Evolutionary conservation across 345 rosid genomes (phyloP).

Genomic region (Gossypium thurberi): DNA sequence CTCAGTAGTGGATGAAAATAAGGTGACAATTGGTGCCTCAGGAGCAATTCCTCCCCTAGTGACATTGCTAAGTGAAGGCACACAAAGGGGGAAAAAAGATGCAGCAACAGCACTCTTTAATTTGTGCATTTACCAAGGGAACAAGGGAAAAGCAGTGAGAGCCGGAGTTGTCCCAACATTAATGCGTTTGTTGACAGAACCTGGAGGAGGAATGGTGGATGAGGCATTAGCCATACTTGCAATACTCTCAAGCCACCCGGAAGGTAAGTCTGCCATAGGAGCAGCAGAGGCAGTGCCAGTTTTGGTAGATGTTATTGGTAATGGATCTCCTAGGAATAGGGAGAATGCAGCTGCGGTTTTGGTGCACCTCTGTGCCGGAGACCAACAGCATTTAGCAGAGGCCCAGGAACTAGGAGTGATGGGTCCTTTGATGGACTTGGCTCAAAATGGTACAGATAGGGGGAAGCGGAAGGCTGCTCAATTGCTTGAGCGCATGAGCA

Average conservation of each 20-base stretch:
- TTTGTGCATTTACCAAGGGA: conserved; percentile 94
- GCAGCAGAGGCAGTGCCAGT: conserved; percentile 65
- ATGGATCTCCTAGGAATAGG: conserved; percentile 67
- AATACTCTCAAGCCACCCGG: conserved; percentile 68
- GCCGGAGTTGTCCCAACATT: conserved; percentile 76
- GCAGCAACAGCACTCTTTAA: conserved; percentile 98
- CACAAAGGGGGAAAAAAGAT: conserved; percentile 94
- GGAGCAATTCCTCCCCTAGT: conserved; percentile 94
- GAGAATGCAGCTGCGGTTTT: conserved; percentile 83
- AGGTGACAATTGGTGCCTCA: conserved; percentile 73
- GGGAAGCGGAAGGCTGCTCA: conserved; percentile 94
- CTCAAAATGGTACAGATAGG: conserved; percentile 83
- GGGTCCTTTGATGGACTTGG: conserved; percentile 70
- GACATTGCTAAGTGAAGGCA: conserved; percentile 73
- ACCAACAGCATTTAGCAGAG: conserved; percentile 56
- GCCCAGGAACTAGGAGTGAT: conserved; percentile 78
- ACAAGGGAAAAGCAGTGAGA: conserved; percentile 93
- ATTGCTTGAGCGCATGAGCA: conserved; percentile 71
- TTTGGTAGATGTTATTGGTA: conserved; percentile 59
- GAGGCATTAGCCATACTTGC: conserved; percentile 79
- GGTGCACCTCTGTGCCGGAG: conserved; percentile 81
- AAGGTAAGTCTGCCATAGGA: conserved; percentile 65
- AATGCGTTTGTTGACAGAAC: conserved; percentile 59
- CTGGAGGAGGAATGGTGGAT: conserved; percentile 74
- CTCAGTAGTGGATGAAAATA: conserved; percentile 87